phyloP scores from a whole-genome alignment of 78 protist species.

The Tieghemostelium lacteum region DNA sequence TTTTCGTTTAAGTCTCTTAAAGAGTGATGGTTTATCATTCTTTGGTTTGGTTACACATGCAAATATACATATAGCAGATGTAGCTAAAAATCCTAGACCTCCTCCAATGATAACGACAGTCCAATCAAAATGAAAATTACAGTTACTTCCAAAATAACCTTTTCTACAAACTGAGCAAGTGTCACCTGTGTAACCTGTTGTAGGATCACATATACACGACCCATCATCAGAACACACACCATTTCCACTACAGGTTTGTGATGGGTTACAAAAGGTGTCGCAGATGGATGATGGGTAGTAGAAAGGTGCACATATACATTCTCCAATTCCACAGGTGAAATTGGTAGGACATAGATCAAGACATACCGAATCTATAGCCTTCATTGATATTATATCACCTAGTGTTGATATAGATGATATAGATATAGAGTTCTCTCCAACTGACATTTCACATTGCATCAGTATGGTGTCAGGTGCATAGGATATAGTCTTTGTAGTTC shows the following conservation, averaged over 20 bases:
- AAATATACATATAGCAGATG: too few species aligned
- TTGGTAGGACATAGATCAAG: constrained; percentile 11
- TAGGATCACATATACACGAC: constrained; percentile 6
- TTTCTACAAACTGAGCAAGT: constrained; percentile 1
- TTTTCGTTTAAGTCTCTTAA: too few species aligned
- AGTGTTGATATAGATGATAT: too few species aligned
- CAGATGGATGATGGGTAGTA: constrained; percentile 32
- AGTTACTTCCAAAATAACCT: constrained; percentile 25
- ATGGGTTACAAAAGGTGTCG: neutral
- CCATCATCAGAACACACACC: constrained; percentile 48
- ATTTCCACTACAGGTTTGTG: constrained; percentile 7
- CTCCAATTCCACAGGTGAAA: neutral
- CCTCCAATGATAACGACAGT: too few species aligned
- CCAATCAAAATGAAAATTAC: constrained; percentile 21
- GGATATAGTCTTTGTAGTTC: too few species aligned
- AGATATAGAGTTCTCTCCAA: too few species aligned
- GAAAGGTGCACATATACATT: constrained; percentile 10
- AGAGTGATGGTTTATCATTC: too few species aligned
- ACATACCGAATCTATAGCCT: constrained; percentile 26
- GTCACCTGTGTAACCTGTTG: constrained; percentile 24
- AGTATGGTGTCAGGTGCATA: too few species aligned
- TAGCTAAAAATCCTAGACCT: too few species aligned
- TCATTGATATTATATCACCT: neutral
- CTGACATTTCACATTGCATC: too few species aligned
- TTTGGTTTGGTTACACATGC: too few species aligned